Evolutionary conservation across 305 asterid genomes (phyloP), one percentile per base, ranked within the genome.

Genomic region (Fraxinus xanthoxyloides): DNA sequence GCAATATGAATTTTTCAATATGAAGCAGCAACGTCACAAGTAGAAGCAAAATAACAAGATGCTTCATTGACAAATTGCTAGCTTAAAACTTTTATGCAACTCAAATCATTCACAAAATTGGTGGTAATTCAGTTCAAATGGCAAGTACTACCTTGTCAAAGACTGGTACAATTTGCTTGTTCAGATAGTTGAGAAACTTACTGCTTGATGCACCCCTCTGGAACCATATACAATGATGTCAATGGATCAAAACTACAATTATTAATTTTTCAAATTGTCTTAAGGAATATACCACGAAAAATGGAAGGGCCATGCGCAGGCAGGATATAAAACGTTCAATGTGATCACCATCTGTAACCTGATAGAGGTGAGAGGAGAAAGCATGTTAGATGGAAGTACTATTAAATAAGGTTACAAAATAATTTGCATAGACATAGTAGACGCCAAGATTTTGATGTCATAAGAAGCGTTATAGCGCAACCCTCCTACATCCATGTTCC

Each of bases 171-270:
- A 95, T 93, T 86, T 95, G 97, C 90, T 93, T 92, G 78, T 83
- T 91, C 90, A 94, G 83, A 87, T 94, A 95, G 83, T 82, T 93
- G 89, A 94, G 86, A 88, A 94, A 95, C 89, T 93, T 95, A 86
- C 92, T 86, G 87, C 98, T 89, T 69, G 98, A 92, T 63, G 98
- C 98, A 73, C 98, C 98, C 87, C 95, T 92, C 99, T 95, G 87
- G 72, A 82, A 81, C 70, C 87, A 32, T 46, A 84, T 8, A 84
- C 63, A 77, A 28, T 21, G 48, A 82, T 72, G 75, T 87, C 31
- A 85, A 75, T 28, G 61, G 61, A 72, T 48, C 75, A 43, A 30
- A 75, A 30, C 21, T 54, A 63, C 31, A 81, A 54, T 21, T 24
- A 34, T 51, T 74, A 82, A 70, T 70, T 28, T 46, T 4, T 35